Evolutionary conservation across 495 filamentous ascomycete genomes (phyloP), one percentile per base, ranked within the genome.

Genomic region (Oidiodendron maius): DNA sequence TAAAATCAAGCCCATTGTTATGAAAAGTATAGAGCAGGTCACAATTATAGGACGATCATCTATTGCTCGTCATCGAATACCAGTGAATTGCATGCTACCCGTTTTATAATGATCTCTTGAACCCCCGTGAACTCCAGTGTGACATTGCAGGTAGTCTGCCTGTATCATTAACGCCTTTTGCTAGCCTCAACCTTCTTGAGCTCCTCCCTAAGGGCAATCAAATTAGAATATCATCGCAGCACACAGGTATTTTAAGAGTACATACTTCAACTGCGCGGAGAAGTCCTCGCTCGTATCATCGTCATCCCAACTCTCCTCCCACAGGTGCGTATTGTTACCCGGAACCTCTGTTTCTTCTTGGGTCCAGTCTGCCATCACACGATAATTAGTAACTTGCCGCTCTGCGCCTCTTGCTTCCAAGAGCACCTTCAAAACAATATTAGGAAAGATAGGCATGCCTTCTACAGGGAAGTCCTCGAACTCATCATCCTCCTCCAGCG

Each of bases 241-340:
- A 25, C 13, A 15, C 10, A 20, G 12, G 25, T 48, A 22, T n/a
- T 16, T 16, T 28, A 43, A 37, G 21, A 15, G 16, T 1, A 74
- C 84, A 56, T 66, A 98, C 94, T 89, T 94, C 63, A 98, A 69
- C 79, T 96, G 93, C 64, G 86, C 80, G 11, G 90, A 89, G 63
- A 98, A 98, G 58, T 98, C 93, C 64, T 97, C 94, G 57, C 76
- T 91, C 48, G 89, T 90, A 72, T 97, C 93, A 65, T 98, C 93
- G 59, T 98, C 93, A 68, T 98, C 93, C 93, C 93, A 98, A 72
- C 89, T 96, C 76, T 98, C 93, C 72, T 98, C 93, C 93, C 93
- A 98, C 49, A 98, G 70, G 72, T 96, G 89, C 55, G 83, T 81
- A 55, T 81, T 86, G 44, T 74, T 72, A 45, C 69, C 69, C 25